Conservation (phyloP, 441 rosid species). For the Arabidopsis hybrid region DNA sequence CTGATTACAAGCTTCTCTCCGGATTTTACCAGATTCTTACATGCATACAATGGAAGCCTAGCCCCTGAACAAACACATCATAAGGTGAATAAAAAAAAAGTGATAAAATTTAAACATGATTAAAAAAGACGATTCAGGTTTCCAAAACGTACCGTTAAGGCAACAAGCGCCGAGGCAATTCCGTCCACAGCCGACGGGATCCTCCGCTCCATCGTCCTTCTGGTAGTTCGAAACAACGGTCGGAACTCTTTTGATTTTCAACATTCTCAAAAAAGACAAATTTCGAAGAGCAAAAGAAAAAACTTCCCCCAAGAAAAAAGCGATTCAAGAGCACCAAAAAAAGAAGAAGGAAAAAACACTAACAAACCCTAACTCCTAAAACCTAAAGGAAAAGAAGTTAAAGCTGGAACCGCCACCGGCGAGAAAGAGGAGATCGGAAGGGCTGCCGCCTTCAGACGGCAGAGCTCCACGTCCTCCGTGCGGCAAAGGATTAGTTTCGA, state of each 20-base stretch:
- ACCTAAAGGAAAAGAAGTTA: conserved; percentile 29
- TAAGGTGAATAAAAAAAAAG: conserved; percentile 7
- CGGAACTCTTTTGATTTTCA: conserved; percentile 92
- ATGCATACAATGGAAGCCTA: conserved; percentile 81
- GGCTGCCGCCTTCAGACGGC: conserved; percentile 99
- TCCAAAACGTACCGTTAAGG: conserved; percentile 62
- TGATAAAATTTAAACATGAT: background rate
- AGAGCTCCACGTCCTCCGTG: conserved; percentile 99
- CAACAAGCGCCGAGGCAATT: conserved; percentile 89
- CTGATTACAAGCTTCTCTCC: conserved; percentile 44
- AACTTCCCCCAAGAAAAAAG: background rate
- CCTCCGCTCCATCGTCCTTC: conserved; percentile 73
- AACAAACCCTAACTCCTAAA: conserved; percentile 28
- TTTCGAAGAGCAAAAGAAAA: conserved; percentile 11
- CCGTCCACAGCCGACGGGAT: conserved; percentile 83
- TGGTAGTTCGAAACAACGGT: conserved; percentile 92
- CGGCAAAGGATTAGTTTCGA: conserved; percentile 90
- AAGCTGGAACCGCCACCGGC: conserved; percentile 85
- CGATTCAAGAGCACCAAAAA: background rate
- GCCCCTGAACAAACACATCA: conserved; percentile 57
- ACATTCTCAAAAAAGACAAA: conserved; percentile 46
- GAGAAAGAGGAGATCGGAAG: conserved; percentile 98
- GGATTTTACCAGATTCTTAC: conserved; percentile 56
- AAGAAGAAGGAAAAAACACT: too few relatives aligned
- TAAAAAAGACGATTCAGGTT: background rate